phyloP scores from a whole-genome alignment of 805 yeast species.

The Candida orba region DNA sequence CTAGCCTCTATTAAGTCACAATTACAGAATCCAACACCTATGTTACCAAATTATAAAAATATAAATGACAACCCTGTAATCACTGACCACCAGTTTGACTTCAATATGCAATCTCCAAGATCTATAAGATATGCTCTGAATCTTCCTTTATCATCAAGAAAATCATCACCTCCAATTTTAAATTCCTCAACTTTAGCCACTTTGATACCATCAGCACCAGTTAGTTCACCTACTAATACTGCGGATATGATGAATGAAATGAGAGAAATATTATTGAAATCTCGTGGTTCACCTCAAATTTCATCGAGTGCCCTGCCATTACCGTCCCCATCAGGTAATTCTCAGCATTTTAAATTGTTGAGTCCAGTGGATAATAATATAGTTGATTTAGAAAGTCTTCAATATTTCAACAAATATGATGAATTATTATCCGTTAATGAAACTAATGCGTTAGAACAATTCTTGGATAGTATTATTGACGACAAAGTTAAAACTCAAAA shows the following conservation, averaged over 20 bases:
- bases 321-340: not conserved
- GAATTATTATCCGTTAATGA: constrained; percentile 22
- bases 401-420: constrained; percentile 14
- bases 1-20: constrained; percentile 1
- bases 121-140: not conserved
- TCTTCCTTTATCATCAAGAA: not conserved
- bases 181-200: not conserved
- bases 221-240: not conserved
- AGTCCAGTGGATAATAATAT: constrained; percentile 1
- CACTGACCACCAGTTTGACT: not conserved
- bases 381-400: constrained; percentile 13
- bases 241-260: constrained; percentile 2
- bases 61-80: not conserved
- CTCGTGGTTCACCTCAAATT: constrained; percentile 6
- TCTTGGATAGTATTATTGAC: constrained; percentile 24
- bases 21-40: constrained; percentile 1
- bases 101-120: not conserved
- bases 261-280: constrained; percentile 9
- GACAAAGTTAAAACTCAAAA: constrained; percentile 4
- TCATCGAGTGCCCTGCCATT: constrained; percentile 4
- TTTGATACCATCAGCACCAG: not conserved
- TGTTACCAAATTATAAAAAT: not conserved
- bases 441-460: constrained; percentile 22
- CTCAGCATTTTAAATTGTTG: not conserved
- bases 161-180: not conserved